Conservation (phyloP, 495 filamentous ascomycete species). For the Aspergillus bridgeri region DNA sequence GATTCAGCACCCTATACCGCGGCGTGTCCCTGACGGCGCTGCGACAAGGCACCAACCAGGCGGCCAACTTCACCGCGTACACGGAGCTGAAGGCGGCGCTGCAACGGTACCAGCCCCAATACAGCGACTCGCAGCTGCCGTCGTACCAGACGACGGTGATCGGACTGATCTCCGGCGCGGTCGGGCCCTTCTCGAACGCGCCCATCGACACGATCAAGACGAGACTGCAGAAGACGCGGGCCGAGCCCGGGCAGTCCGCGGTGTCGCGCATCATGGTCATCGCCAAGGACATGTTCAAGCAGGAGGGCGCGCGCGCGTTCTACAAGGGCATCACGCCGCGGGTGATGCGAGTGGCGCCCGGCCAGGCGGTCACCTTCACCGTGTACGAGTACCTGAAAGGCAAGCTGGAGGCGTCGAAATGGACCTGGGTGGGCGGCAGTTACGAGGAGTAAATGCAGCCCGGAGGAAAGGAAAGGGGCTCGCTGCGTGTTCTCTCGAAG, state of each 20-base stretch:
- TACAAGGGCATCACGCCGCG: slow-evolving; percentile 99
- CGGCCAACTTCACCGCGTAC: slow-evolving; percentile 98
- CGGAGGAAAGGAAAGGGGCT: slow-evolving; percentile 4
- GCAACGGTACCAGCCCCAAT: slow-evolving; percentile 62
- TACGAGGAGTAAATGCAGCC: slow-evolving; percentile 65
- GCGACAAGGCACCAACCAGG: slow-evolving; percentile 94
- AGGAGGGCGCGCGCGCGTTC: slow-evolving; percentile 90
- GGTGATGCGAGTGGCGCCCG: slow-evolving; percentile 95
- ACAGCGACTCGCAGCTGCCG: slow-evolving; percentile 62
- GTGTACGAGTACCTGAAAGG: slow-evolving; percentile 92
- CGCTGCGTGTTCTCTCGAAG: slow-evolving; percentile 27
- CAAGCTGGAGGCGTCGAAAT: slow-evolving; percentile 70
- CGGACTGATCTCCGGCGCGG: slow-evolving; percentile 86
- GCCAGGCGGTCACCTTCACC: slow-evolving; percentile 97
- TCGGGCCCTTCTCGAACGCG: slow-evolving; percentile 93
- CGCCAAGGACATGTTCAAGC: slow-evolving; percentile 90
- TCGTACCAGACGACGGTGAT: slow-evolving; percentile 88
- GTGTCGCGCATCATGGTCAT: slow-evolving; percentile 73
- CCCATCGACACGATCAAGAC: slow-evolving; percentile 99
- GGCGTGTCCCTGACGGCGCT: slow-evolving; percentile 91
- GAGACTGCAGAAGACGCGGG: slow-evolving; percentile 84
- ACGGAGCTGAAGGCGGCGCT: slow-evolving; percentile 82
- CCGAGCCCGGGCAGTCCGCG: slow-evolving; percentile 74
- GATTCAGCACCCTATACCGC: slow-evolving; percentile 79
- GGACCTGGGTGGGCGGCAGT: slow-evolving; percentile 58